These are phyloP conservation scores for Cyclotella baltica DNA, from an alignment of 108 stramenopile species.

Conservation along the genomic window DNA sequence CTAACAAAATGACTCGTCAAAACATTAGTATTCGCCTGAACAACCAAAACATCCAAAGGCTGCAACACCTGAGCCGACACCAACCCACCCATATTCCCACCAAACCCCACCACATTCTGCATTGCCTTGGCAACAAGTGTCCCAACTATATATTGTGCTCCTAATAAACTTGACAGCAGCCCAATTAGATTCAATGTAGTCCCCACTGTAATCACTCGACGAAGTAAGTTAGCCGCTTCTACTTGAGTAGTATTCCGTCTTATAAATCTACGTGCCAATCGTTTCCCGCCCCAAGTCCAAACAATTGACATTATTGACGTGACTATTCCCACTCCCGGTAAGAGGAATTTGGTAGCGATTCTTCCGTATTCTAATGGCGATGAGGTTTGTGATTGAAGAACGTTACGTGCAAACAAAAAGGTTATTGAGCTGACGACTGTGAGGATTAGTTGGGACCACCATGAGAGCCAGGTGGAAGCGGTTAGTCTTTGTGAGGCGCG, in stretches of 20 bases:
- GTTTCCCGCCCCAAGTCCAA: constrained; percentile 88
- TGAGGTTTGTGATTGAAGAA: constrained; percentile 33
- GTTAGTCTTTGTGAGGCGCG: constrained; percentile 51
- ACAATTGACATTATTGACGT: constrained; percentile 63
- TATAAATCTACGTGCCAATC: constrained; percentile 69
- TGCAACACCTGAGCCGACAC: constrained; percentile 65
- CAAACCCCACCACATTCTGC: constrained; percentile 46
- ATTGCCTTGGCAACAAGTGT: constrained; percentile 86
- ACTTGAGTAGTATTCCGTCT: constrained; percentile 54
- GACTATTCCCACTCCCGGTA: constrained; percentile 69
- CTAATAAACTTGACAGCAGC: constrained; percentile 81
- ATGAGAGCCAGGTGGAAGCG: constrained; percentile 77
- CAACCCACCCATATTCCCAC: constrained; percentile 47
- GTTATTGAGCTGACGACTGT: constrained; percentile 78
- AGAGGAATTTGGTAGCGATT: constrained; percentile 64
- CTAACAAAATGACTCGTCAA: constrained; percentile 90
- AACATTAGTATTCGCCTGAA: constrained; percentile 95
- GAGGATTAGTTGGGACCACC: constrained; percentile 91
- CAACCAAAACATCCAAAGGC: constrained; percentile 88
- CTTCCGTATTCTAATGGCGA: constrained; percentile 23
- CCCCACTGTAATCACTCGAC: constrained; percentile 76
- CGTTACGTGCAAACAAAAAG: constrained; percentile 82
- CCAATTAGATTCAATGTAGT: constrained; percentile 82
- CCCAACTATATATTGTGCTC: constrained; percentile 92
- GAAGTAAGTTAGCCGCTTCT: constrained; percentile 75